Evolutionary conservation across 495 filamentous ascomycete species (phyloP).

Genomic region (Copromyces sp.): DNA sequence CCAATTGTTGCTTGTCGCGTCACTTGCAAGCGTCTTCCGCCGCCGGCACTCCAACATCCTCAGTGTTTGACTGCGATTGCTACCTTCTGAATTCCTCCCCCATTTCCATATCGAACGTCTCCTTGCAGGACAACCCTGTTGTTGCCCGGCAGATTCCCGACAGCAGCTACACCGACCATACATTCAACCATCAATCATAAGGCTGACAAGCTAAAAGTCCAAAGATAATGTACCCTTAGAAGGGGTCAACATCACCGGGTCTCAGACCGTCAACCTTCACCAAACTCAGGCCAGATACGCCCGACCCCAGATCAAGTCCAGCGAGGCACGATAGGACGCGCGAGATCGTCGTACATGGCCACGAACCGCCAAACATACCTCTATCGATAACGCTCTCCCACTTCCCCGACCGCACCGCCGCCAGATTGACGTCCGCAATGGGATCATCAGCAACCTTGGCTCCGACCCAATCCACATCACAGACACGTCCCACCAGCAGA

Average conservation of each 20-base stretch:
- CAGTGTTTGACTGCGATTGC: background rate
- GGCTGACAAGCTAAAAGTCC: background rate
- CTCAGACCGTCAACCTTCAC: background rate
- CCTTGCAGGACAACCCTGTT: background rate
- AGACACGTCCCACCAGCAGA: constrained; percentile 25
- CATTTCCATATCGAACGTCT: background rate
- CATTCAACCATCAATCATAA: background rate
- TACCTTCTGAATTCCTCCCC: background rate
- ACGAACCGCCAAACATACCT: background rate
- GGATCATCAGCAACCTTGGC: background rate
- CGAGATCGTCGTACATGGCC: background rate
- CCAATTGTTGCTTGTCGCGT: background rate
- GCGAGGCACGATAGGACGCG: background rate
- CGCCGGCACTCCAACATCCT: background rate
- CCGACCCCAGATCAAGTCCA: background rate
- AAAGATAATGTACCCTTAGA: background rate
- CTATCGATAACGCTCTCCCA: background rate
- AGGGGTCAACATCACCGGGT: background rate
- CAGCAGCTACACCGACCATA: background rate
- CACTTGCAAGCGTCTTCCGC: background rate
- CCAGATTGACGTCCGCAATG: background rate
- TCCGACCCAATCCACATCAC: background rate
- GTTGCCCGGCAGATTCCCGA: background rate
- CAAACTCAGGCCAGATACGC: background rate
- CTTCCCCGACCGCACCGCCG: background rate